These are phyloP conservation scores for Taphrina sp. DNA, from an alignment of 1,139 yeast genomes.

Conservation along the genomic window DNA sequence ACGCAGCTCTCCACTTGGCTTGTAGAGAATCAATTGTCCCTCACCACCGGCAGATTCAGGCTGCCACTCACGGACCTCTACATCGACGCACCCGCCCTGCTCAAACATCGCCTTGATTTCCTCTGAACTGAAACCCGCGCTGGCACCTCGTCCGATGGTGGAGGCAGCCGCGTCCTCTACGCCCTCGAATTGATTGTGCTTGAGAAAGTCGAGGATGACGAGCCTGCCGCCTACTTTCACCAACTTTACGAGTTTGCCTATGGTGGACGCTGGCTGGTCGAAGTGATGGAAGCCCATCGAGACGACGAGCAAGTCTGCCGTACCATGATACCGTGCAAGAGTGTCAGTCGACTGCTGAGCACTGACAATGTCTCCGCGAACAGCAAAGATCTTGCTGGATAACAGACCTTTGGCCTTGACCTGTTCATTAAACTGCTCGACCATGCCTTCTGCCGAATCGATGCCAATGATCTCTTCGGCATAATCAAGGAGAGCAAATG, in stretches of 20 bases:
- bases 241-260: neutral
- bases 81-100: constrained; percentile 16
- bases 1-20: neutral
- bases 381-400: neutral
- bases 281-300: constrained; percentile 24
- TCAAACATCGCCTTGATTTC: constrained; percentile 7
- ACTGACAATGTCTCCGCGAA: constrained; percentile 10
- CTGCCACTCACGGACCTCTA: constrained; percentile 14
- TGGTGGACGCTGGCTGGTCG: constrained; percentile 11
- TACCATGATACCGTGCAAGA: neutral
- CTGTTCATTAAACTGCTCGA: constrained; percentile 1
- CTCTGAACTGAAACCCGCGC: neutral
- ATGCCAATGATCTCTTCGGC: constrained; percentile 10
- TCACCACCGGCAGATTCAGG: constrained; percentile 3
- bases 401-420: neutral
- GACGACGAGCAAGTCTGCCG: constrained; percentile 8
- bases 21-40: constrained; percentile 3
- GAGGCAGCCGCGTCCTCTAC: neutral
- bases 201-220: constrained; percentile 24
- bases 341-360: neutral
- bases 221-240: constrained; percentile 16
- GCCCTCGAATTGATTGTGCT: constrained; percentile 3
- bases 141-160: constrained; percentile 22
- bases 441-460: constrained; percentile 15
- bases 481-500: neutral